Percentiles rank a stretch among this genome's conserved stretches.
Evolutionary conservation across 768 basidiomycete genomes (phyloP).

Genomic region (Dioszegia aurantiaca): DNA sequence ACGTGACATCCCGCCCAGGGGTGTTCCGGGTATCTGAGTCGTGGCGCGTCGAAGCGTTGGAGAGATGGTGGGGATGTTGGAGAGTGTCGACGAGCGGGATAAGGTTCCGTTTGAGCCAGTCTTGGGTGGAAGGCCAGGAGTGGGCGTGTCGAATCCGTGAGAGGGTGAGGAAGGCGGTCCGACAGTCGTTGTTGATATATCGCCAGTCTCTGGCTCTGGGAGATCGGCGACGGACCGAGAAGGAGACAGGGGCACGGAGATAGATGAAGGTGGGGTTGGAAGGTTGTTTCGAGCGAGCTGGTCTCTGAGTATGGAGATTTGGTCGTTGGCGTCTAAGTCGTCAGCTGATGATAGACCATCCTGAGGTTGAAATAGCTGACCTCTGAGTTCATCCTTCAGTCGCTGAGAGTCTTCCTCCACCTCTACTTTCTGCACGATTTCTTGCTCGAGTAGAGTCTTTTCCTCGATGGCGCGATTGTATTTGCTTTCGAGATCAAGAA

Average conservation of each 20-base stretch:
- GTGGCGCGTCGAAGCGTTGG: conserved; percentile 23
- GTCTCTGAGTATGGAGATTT: conserved; percentile 77
- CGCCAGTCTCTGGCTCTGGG: conserved; percentile 9
- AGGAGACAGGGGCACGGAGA: conserved; percentile 35
- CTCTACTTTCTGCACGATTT: conserved; percentile 82
- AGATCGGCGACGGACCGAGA: conserved; percentile 21
- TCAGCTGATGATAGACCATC: conserved; percentile 10
- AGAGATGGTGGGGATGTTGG: conserved; percentile 27
- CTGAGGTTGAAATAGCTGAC: conserved; percentile 54
- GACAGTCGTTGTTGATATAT: conserved; percentile 15
- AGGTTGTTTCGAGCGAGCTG: conserved; percentile 56
- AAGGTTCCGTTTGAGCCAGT: conserved; percentile 5
- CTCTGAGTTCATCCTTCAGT: conserved; percentile 86
- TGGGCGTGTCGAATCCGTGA: not conserved
- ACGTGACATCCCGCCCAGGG: conserved; percentile 17
- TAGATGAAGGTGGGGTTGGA: conserved; percentile 36
- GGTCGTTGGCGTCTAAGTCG: conserved; percentile 71
- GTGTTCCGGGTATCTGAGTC: conserved; percentile 24
- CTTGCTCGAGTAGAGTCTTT: conserved; percentile 94
- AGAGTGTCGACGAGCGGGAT: conserved; percentile 17
- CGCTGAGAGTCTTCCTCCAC: conserved; percentile 88
- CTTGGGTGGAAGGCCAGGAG: not conserved
- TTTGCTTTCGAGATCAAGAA: conserved; percentile 66
- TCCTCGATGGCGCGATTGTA: conserved; percentile 90
- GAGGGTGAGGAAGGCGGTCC: conserved; percentile 17